Conservation (phyloP, 108 stramenopile species). For the Cyclostephanos invisitatus region DNA sequence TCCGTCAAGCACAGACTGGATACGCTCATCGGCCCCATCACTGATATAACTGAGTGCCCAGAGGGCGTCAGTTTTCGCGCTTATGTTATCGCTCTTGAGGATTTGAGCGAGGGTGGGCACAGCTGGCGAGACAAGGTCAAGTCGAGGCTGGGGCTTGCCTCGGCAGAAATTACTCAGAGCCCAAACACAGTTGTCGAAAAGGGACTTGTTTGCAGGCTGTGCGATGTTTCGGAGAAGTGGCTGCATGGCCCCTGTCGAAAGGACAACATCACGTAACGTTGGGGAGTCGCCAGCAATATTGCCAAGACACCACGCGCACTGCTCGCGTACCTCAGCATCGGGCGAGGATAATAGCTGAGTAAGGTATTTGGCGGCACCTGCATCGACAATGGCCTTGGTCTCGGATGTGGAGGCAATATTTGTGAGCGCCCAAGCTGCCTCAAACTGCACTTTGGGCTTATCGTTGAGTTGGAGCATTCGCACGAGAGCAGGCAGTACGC, state of each 20-base stretch:
- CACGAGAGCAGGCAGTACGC: constrained; percentile 74
- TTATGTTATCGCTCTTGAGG: constrained; percentile 36
- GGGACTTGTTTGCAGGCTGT: constrained; percentile 65
- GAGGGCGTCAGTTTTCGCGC: constrained; percentile 68
- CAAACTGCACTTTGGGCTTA: constrained; percentile 76
- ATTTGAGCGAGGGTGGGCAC: constrained; percentile 55
- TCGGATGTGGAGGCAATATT: constrained; percentile 89
- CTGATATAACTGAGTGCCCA: constrained; percentile 93
- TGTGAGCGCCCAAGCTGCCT: constrained; percentile 95
- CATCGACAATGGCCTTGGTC: constrained; percentile 71
- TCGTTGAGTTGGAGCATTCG: constrained; percentile 56
- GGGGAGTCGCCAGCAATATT: constrained; percentile 94
- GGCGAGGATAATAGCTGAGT: constrained; percentile 63
- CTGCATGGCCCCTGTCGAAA: constrained; percentile 58
- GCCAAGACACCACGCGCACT: constrained; percentile 94
- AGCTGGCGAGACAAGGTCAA: constrained; percentile 52
- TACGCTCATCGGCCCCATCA: constrained; percentile 82
- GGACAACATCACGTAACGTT: constrained; percentile 69
- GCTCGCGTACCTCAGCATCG: constrained; percentile 88
- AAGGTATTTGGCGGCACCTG: constrained; percentile 70
- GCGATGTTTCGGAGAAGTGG: constrained; percentile 75
- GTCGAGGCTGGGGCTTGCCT: constrained; percentile 83
- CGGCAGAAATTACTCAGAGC: constrained; percentile 93
- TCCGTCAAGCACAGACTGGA: constrained; percentile 66
- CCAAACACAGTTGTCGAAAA: constrained; percentile 89